phyloP scores from a whole-genome alignment of 2,329 filamentous ascomycete species.

The Pseudopyricularia cyperi region DNA sequence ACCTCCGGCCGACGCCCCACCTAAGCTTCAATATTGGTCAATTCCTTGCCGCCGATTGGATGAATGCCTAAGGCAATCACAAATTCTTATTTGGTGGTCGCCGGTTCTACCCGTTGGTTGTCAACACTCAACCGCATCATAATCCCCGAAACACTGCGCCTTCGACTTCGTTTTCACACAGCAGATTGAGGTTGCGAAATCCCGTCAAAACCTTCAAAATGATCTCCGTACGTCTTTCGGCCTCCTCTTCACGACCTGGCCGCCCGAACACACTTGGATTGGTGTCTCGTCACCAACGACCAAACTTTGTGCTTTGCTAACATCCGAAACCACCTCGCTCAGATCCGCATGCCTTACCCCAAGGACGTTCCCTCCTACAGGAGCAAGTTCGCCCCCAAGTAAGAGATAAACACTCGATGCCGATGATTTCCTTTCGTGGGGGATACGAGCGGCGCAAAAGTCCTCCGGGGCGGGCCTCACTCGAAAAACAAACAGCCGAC shows the following conservation, averaged over 20 bases:
- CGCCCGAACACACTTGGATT: neutral
- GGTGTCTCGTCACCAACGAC: neutral
- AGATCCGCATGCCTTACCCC: neutral
- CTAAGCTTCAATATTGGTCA: neutral
- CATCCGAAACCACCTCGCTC: neutral
- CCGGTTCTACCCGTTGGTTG: constrained; percentile 1
- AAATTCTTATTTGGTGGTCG: neutral
- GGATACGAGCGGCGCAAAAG: no score
- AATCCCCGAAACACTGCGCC: neutral
- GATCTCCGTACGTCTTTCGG: neutral
- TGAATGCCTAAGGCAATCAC: neutral
- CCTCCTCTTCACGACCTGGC: neutral
- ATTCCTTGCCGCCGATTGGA: neutral
- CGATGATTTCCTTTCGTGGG: no score
- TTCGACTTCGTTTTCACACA: neutral
- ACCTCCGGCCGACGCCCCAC: neutral
- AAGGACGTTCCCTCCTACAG: neutral
- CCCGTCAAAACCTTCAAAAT: neutral
- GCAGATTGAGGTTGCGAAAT: neutral
- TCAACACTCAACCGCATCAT: neutral
- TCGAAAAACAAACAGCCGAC: neutral
- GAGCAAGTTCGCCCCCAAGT: neutral
- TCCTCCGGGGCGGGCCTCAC: neutral
- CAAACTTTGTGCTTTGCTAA: neutral
- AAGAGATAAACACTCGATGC: neutral